Evolutionary conservation across 78 protist genomes (phyloP).

Genomic region (Protostelium mycophagum): DNA sequence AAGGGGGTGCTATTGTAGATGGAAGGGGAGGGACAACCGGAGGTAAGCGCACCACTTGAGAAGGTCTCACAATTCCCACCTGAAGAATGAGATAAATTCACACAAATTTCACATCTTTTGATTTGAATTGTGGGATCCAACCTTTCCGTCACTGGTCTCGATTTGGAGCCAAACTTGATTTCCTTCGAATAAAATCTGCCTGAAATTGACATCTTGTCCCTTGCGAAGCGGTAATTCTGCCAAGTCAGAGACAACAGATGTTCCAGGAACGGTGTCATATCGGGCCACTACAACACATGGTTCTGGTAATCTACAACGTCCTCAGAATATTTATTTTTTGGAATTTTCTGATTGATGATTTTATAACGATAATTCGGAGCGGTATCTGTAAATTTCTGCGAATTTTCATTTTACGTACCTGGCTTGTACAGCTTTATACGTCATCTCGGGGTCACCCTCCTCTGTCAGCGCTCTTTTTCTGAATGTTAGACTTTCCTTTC

Average conservation of each 20-base stretch:
- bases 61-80: background rate
- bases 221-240: background rate
- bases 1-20: background rate
- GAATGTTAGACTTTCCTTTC: background rate
- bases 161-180: background rate
- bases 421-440: background rate
- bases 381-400: background rate
- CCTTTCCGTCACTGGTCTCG: background rate
- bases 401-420: background rate
- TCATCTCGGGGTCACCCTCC: background rate
- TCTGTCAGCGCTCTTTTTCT: background rate
- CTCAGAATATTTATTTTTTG: too few species aligned
- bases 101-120: too few species aligned
- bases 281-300: background rate
- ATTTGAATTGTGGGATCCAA: too few species aligned
- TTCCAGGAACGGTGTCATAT: background rate
- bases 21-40: too few species aligned
- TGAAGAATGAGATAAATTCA: background rate
- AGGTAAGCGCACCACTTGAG: too few species aligned
- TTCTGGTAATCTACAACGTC: background rate
- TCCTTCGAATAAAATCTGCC: background rate
- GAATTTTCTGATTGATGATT: too few species aligned
- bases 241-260: background rate
- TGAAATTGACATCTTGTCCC: background rate
- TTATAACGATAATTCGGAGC: too few species aligned